These are phyloP conservation scores for Epichloe gansuensis DNA, from an alignment of 2,329 filamentous ascomycete species.

Conservation along the genomic window DNA sequence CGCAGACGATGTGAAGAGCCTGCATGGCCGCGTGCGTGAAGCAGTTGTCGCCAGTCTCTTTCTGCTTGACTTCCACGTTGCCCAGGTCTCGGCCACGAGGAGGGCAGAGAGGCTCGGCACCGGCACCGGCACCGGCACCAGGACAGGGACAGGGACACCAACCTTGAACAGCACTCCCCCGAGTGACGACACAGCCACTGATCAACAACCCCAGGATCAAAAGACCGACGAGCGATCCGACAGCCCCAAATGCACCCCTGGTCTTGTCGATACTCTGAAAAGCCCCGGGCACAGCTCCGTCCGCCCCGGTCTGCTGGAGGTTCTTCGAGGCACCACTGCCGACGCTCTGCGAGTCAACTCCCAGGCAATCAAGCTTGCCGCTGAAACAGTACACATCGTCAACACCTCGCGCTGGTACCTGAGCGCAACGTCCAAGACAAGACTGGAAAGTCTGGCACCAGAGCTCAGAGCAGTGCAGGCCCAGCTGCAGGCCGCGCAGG, in stretches of 20 bases:
- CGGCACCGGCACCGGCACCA: too few species aligned
- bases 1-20: conserved; percentile 25
- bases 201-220: neutral
- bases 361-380: conserved; percentile 12
- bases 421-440: conserved; percentile 9
- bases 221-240: conserved; percentile 8
- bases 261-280: conserved; percentile 24
- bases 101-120: conserved; percentile 10
- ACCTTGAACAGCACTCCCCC: neutral
- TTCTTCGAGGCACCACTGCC: conserved; percentile 18
- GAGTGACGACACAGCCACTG: neutral
- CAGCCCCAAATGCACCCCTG: conserved; percentile 10
- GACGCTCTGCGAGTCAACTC: conserved; percentile 15
- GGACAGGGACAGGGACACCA: neutral
- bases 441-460: conserved; percentile 11
- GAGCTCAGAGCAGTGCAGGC: conserved; percentile 13
- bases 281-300: conserved; percentile 22
- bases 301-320: conserved; percentile 19
- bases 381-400: conserved; percentile 14
- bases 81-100: conserved; percentile 12
- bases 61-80: conserved; percentile 30
- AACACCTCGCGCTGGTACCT: conserved; percentile 20
- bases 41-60: conserved; percentile 21
- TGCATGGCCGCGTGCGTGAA: conserved; percentile 24
- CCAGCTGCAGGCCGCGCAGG: conserved; percentile 15